Percentiles rank a stretch among this genome's conserved stretches.
These are phyloP conservation scores for Termitomyces sp. DNA, from an alignment of 768 basidiomycete species.

Conservation along the genomic window DNA sequence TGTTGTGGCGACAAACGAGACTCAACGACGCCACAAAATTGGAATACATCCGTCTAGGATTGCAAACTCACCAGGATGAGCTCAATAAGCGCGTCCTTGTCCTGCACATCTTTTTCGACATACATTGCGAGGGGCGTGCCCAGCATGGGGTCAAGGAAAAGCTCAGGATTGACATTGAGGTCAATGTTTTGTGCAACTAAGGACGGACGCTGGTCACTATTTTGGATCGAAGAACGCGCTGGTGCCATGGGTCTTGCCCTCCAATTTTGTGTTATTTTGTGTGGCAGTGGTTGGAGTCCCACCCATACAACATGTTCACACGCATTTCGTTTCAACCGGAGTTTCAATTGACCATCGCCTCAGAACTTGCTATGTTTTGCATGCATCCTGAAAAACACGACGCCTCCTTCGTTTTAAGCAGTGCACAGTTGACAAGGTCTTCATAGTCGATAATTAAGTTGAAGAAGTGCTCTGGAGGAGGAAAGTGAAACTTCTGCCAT, in stretches of 20 bases:
- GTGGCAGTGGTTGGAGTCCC: slow-evolving; percentile 46
- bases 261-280: slow-evolving; percentile 28
- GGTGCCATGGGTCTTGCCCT: slow-evolving; percentile 78
- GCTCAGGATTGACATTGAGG: slow-evolving; percentile 34
- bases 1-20: not conserved
- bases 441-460: not conserved
- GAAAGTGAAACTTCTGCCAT: not conserved
- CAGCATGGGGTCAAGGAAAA: slow-evolving; percentile 82
- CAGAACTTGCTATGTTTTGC: not conserved
- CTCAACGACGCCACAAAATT: not conserved
- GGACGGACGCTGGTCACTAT: slow-evolving; percentile 25
- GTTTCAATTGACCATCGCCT: slow-evolving; percentile 6
- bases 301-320: slow-evolving; percentile 16
- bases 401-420: not conserved
- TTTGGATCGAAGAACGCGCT: slow-evolving; percentile 52
- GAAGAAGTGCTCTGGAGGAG: not conserved
- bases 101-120: slow-evolving; percentile 75
- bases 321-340: slow-evolving; percentile 16
- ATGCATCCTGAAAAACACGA: not conserved
- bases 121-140: slow-evolving; percentile 71
- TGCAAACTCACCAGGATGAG: slow-evolving; percentile 55
- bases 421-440: not conserved
- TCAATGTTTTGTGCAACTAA: slow-evolving; percentile 23
- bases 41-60: not conserved
- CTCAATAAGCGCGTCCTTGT: slow-evolving; percentile 58